A percentile compares a stretch with the other conserved stretches of the same genome.
Evolutionary conservation across 2,329 filamentous ascomycete genomes (phyloP).

Genomic region (Huntiella omanensis): DNA sequence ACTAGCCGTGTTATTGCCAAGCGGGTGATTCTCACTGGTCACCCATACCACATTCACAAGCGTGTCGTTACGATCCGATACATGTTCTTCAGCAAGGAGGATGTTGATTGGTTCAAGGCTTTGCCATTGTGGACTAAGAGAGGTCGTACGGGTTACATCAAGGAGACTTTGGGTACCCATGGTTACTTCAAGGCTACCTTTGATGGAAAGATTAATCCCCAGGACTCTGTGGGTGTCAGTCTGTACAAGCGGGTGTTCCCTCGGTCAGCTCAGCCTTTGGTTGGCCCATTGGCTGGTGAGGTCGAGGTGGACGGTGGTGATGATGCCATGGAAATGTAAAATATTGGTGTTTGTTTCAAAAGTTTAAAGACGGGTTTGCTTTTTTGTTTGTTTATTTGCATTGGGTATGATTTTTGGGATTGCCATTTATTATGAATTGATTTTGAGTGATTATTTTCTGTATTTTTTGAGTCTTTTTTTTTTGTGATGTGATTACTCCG

Average conservation of each 20-base stretch:
- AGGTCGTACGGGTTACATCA: conserved; percentile 76
- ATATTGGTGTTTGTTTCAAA: not conserved
- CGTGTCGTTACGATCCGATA: conserved; percentile 90
- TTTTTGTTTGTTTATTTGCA: not conserved
- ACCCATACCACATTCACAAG: conserved; percentile 98
- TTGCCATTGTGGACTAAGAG: conserved; percentile 85
- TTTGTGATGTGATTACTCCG: conserved; percentile 5
- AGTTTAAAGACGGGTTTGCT: conserved; percentile 3
- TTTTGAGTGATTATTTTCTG: not conserved
- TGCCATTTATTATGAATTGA: not conserved
- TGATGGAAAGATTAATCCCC: conserved; percentile 85
- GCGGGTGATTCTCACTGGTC: conserved; percentile 79
- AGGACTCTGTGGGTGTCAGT: conserved; percentile 84
- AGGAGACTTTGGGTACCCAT: conserved; percentile 86
- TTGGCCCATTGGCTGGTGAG: conserved; percentile 24
- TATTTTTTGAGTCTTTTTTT: not conserved
- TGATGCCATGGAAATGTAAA: conserved; percentile 12
- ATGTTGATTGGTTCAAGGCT: conserved; percentile 95
- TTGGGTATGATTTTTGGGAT: not conserved
- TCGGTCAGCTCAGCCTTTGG: conserved; percentile 36
- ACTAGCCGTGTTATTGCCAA: conserved; percentile 75
- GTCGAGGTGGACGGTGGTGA: conserved; percentile 12
- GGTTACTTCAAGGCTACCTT: conserved; percentile 99
- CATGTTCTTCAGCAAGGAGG: conserved; percentile 98
- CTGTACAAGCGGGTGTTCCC: conserved; percentile 77